Percentiles rank a stretch among this genome's conserved stretches.
Evolutionary conservation across 176 grass and related monocot species (phyloP).

Genomic region (Pharus latifolius): DNA sequence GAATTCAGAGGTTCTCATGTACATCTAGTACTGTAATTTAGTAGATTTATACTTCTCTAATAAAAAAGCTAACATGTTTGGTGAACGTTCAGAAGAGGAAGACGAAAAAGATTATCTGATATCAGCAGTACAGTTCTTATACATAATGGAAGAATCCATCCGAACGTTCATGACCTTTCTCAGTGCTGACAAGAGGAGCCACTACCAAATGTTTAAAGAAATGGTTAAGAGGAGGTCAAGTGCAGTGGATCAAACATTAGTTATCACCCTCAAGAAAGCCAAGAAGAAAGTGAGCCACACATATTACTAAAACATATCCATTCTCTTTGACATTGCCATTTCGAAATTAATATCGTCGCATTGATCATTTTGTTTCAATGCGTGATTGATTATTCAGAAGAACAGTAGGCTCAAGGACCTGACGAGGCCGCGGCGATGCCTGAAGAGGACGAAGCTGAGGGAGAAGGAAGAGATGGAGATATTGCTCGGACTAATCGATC

Average conservation of each 20-base stretch:
- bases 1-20: constrained; percentile 56
- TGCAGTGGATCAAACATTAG: constrained; percentile 18
- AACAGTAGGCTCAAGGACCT: constrained; percentile 68
- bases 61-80: neutral
- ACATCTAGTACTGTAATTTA: neutral
- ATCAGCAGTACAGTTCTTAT: constrained; percentile 64
- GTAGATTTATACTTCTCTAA: neutral
- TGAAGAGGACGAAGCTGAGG: constrained; percentile 48
- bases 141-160: constrained; percentile 60
- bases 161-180: constrained; percentile 86
- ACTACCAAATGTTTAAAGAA: constrained; percentile 56
- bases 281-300: constrained; percentile 39
- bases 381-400: constrained; percentile 43
- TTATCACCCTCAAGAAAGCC: constrained; percentile 40
- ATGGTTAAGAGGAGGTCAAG: constrained; percentile 37
- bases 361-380: neutral
- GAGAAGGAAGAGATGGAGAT: constrained; percentile 57
- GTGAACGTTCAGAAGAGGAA: constrained; percentile 24
- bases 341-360: no score
- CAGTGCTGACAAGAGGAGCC: constrained; percentile 53
- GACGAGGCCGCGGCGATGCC: constrained; percentile 44
- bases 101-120: constrained; percentile 74
- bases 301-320: no score
- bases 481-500: constrained; percentile 71
- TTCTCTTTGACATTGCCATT: neutral